Base-by-base conservation (phyloP, 306 rosid genomes). In the Albizia julibrissin region DNA sequence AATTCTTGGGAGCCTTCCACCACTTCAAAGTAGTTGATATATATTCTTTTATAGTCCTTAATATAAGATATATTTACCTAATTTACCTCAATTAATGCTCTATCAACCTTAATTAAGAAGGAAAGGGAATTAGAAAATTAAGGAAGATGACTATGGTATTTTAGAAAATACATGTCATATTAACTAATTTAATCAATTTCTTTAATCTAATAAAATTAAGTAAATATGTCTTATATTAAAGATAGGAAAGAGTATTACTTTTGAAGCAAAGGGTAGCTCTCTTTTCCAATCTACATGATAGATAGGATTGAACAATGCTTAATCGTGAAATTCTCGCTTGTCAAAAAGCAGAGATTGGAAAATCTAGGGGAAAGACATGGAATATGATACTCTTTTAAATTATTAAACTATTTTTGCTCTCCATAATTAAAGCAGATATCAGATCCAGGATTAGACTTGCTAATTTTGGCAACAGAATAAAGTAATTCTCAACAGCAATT, bases 371-470 rank as follows among this genome's bases (percentile, higher is more conserved):
- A 71, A n/a, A 66, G 44, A 42, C 71, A 46, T 43, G 42, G 19
- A 39, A 64, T n/a, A 44, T 58, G 22, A 64, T 66, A 72, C 39
- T 78, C 56, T 58, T 42, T 24, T 80, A 27, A n/a, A 66, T 24
- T 76, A 66, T 24, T 76, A 34, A 27, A 59, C 46, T 69, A 74
- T 47, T 72, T 72, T 18, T 71, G 19, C 40, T 50, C 31, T 65
- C 26, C 75, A 29, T 15, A 74, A 49, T 52, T 58, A 61, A 50
- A 59, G 85, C 76, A 67, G 44, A 78, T 50, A 69, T 78, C 58
- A 39, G 70, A 42, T 42, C 56, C 29, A 58, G 50, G 26, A 21
- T 15, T 54, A 19, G 69, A 18, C 26, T 10, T 47, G 29, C 44
- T 7, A 68, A 21, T 10, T 65, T 13, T 70, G 8, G 61, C n/a